Evolutionary conservation across 139 green algal species (phyloP).

Genomic region (Deuterostichococcus epilithicus): DNA sequence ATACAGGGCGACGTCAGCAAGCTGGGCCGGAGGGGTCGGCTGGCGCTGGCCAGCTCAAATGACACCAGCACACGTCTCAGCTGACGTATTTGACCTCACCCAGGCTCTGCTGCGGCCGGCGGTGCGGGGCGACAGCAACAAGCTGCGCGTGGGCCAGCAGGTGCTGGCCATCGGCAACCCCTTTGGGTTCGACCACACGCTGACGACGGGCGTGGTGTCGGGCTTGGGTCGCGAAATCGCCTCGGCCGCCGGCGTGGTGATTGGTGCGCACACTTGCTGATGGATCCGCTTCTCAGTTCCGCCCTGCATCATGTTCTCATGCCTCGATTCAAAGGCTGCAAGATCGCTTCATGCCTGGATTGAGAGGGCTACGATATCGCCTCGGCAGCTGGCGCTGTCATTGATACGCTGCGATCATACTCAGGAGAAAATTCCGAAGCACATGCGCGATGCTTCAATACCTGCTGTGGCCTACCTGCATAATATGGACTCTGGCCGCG

Average conservation of each 20-base stretch:
- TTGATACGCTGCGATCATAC: no score
- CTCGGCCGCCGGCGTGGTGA: slow-evolving; percentile 38
- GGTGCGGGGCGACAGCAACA: slow-evolving; percentile 38
- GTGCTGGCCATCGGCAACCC: slow-evolving; percentile 63
- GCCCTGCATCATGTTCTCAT: no score
- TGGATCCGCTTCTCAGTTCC: no score
- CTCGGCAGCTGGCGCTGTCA: no score
- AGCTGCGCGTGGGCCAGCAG: slow-evolving; percentile 65
- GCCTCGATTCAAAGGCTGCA: no score
- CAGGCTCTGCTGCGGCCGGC: slow-evolving; percentile 41
- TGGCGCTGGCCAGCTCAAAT: slow-evolving; percentile 59
- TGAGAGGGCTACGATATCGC: no score
- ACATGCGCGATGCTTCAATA: no score
- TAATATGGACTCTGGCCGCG: slow-evolving; percentile 44
- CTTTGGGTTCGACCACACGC: slow-evolving; percentile 44
- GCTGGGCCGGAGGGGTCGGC: slow-evolving; percentile 66
- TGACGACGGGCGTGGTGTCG: slow-evolving; percentile 41
- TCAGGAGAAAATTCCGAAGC: no score
- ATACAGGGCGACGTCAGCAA: slow-evolving; percentile 37
- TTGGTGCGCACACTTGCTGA: no score
- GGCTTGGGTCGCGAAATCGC: slow-evolving; percentile 59
- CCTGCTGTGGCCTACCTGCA: no score
- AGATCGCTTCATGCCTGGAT: no score
- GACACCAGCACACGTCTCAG: no score
- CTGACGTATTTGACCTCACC: slow-evolving; percentile 14